These are phyloP conservation scores for Ajuga chamaepitys DNA, from an alignment of 257 asterid genomes.

Conservation along the genomic window DNA sequence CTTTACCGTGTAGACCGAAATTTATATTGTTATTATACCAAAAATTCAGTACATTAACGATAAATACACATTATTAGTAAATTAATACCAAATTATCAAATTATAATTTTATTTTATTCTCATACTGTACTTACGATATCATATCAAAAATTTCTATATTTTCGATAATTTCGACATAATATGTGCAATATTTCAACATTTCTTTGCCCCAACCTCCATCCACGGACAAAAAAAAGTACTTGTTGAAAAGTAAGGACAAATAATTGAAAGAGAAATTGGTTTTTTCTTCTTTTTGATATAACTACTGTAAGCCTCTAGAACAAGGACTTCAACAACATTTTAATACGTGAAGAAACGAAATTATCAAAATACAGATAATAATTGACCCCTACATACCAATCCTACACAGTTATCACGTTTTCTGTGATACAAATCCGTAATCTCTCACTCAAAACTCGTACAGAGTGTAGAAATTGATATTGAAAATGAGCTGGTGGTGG, in stretches of 20 bases:
- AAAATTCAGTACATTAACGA: too few relatives aligned
- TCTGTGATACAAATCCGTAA: not conserved
- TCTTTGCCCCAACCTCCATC: too few relatives aligned
- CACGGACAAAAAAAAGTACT: too few relatives aligned
- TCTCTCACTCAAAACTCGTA: not conserved
- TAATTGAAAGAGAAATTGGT: not conserved
- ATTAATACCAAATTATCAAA: too few relatives aligned
- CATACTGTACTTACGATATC: too few relatives aligned
- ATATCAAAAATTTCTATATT: too few relatives aligned
- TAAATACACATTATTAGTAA: too few relatives aligned
- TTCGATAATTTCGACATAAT: too few relatives aligned
- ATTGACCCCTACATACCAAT: not conserved
- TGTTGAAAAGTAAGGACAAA: not conserved
- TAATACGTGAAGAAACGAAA: not conserved
- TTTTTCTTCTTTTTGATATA: not conserved
- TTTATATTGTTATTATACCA: too few relatives aligned
- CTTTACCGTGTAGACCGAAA: too few relatives aligned
- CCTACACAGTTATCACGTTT: not conserved
- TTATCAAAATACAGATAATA: not conserved
- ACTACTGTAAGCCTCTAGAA: not conserved
- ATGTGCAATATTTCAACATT: too few relatives aligned
- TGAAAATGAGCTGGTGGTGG: constrained; percentile 92
- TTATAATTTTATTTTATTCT: too few relatives aligned
- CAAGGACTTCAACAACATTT: not conserved
- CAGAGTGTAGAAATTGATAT: not conserved